Evolutionary conservation across 495 filamentous ascomycete species (phyloP), one percentile per base, ranked within the genome.

Genomic region (Delitschia confertaspora): DNA sequence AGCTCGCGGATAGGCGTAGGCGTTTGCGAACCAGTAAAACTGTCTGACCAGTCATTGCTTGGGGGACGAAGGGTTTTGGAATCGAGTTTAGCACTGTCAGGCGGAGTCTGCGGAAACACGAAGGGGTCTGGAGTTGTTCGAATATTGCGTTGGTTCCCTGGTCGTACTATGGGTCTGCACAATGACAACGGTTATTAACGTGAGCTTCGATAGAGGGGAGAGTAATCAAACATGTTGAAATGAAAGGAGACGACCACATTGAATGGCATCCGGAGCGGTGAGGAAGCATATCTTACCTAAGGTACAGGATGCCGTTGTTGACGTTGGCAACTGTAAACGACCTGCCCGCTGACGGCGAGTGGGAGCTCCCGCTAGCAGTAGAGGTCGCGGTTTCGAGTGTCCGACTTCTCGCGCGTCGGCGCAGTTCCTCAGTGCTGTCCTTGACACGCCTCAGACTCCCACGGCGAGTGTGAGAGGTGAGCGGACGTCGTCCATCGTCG

Each of bases 291-390:
- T n/a, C 75, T 60, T 83, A 95, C 89, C 88, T 85, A 45, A 96
- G 67, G 62, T 91, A 96, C 61, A 96, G 88, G 63, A 82, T 80
- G 25, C 89, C 89, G 67, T 91, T 89, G 58, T 87, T 84, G 43
- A 96, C 82, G 66, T 93, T 95, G 18, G 84, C 87, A 42, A 95
- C 89, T 7, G 86, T 85, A 63, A 95, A 96, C 57, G 91, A 83
- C 36, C 84, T 38, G 23, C 58, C 55, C 23, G 30, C 37, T 14
- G 42, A 21, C 23, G 39, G 39, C 21, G 47, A 38, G n/a, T n/a
- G n/a, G n/a, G n/a, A n/a, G n/a, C n/a, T n/a, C n/a, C n/a, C n/a
- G n/a, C n/a, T n/a, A n/a, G n/a, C n/a, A 21, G 23, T 40, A 19
- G 36, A 23, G 11, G 23, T 48, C 13, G 42, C 33, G 22, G 44